These are phyloP conservation scores for Parascedosporium putredinis DNA, from an alignment of 2,329 filamentous ascomycete genomes.

Conservation along the genomic window DNA sequence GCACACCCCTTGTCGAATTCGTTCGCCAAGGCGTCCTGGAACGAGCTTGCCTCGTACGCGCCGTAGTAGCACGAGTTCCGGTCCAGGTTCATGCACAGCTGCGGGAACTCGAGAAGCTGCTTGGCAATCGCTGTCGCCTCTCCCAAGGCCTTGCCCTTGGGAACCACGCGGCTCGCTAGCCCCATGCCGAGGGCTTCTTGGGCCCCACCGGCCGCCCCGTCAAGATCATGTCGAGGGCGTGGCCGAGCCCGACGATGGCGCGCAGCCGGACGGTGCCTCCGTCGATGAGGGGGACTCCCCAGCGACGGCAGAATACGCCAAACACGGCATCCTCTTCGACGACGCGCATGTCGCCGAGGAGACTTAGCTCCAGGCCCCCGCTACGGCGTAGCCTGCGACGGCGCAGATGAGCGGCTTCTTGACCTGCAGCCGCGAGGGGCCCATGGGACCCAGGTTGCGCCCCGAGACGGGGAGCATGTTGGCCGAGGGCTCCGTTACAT, in stretches of 20 bases:
- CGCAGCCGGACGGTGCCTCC: slow-evolving; percentile 41
- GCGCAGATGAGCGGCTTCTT: slow-evolving; percentile 42
- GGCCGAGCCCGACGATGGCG: slow-evolving; percentile 37
- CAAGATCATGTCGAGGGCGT: slow-evolving; percentile 47
- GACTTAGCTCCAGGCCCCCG: slow-evolving; percentile 39
- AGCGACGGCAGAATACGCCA: slow-evolving; percentile 40
- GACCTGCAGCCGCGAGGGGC: slow-evolving; percentile 37
- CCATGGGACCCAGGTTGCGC: slow-evolving; percentile 34
- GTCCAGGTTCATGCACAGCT: slow-evolving; percentile 41
- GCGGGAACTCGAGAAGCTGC: slow-evolving; percentile 36
- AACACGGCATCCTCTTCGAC: slow-evolving; percentile 38
- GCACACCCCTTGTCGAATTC: slow-evolving; percentile 34
- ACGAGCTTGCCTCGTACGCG: slow-evolving; percentile 33
- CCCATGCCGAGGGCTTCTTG: slow-evolving; percentile 40
- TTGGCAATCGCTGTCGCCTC: slow-evolving; percentile 37
- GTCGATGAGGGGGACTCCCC: slow-evolving; percentile 25
- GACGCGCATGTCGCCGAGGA: slow-evolving; percentile 37
- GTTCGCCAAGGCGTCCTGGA: slow-evolving; percentile 37
- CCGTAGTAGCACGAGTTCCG: slow-evolving; percentile 37
- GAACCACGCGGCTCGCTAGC: slow-evolving; percentile 40
- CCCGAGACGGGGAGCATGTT: slow-evolving; percentile 8
- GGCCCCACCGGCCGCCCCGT: slow-evolving; percentile 39
- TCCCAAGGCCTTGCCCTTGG: slow-evolving; percentile 35
- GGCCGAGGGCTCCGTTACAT: slow-evolving; percentile 13
- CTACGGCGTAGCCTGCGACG: slow-evolving; percentile 41